phyloP scores from a whole-genome alignment of 768 basidiomycete species.

The Agrocybe praecox region DNA sequence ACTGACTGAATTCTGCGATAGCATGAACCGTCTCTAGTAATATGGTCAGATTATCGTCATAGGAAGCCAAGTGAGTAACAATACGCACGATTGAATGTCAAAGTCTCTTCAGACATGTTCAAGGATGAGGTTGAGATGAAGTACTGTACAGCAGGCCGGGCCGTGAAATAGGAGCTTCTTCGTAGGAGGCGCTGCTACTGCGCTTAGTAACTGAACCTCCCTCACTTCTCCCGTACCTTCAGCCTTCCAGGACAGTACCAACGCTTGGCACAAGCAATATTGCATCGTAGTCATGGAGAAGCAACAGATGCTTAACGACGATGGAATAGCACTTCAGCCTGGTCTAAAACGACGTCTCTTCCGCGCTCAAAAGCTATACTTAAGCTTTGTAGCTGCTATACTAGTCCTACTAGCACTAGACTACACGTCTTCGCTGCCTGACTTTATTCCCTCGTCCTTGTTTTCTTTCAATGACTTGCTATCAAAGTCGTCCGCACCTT shows the following conservation, averaged over 20 bases:
- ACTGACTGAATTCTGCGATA: slow-evolving; percentile 73
- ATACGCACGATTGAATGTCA: slow-evolving; percentile 30
- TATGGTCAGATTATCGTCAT: not conserved
- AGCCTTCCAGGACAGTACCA: too few species aligned
- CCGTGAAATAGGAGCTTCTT: not conserved
- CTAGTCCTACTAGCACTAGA: not conserved
- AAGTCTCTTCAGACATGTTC: slow-evolving; percentile 20
- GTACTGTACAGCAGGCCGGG: not conserved
- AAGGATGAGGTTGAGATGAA: not conserved
- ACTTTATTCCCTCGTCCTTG: not conserved
- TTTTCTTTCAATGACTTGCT: not conserved
- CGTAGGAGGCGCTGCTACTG: not conserved
- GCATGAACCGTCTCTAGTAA: slow-evolving; percentile 61
- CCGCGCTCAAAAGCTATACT: not conserved
- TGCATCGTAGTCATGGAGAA: too few species aligned
- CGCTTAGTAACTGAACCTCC: not conserved
- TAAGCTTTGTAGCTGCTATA: not conserved
- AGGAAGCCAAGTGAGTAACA: not conserved
- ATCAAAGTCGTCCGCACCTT: not conserved
- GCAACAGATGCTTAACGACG: not conserved
- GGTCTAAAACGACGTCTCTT: not conserved
- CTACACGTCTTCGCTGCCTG: not conserved
- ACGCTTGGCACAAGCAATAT: too few species aligned
- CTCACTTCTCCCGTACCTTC: too few species aligned
- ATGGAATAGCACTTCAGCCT: not conserved